These are phyloP conservation scores for Trichoderma sp. DNA, from an alignment of 2,329 filamentous ascomycete genomes.

Conservation along the genomic window DNA sequence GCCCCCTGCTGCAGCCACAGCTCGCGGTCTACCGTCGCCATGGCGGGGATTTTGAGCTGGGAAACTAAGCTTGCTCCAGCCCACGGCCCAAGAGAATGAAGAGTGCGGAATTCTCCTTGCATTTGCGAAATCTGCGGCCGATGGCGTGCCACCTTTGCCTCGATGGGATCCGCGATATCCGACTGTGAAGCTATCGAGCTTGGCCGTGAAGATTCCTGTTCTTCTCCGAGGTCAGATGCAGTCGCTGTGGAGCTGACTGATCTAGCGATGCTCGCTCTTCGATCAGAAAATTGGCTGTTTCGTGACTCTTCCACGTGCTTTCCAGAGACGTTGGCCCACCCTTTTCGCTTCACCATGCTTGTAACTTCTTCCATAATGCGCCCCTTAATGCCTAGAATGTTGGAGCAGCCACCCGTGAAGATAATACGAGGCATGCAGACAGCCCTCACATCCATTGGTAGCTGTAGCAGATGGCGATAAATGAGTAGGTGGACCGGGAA, in stretches of 20 bases:
- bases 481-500: conserved; percentile 73
- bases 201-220: conserved; percentile 24
- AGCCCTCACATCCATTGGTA: conserved; percentile 79
- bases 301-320: conserved; percentile 60
- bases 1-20: conserved; percentile 67
- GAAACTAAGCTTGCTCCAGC: conserved; percentile 69
- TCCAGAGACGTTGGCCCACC: conserved; percentile 76
- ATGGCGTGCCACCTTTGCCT: conserved; percentile 38
- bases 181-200: conserved; percentile 28
- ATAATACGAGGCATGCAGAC: conserved; percentile 86
- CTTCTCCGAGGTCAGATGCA: conserved; percentile 28
- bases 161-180: conserved; percentile 33
- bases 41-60: conserved; percentile 65
- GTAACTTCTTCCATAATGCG: conserved; percentile 75
- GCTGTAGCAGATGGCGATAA: conserved; percentile 69
- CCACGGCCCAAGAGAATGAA: conserved; percentile 73
- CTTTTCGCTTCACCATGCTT: conserved; percentile 61
- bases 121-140: conserved; percentile 41
- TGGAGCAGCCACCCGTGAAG: conserved; percentile 78
- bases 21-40: conserved; percentile 70
- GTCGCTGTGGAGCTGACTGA: conserved; percentile 26
- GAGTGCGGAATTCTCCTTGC: conserved; percentile 60
- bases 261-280: conserved; percentile 27
- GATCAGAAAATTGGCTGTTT: conserved; percentile 30
- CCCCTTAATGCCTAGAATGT: conserved; percentile 74